Percentiles rank a stretch among this genome's conserved stretches.
Evolutionary conservation across 148 eudicot genomes (phyloP).

Genomic region (Suaeda aralocaspica): DNA sequence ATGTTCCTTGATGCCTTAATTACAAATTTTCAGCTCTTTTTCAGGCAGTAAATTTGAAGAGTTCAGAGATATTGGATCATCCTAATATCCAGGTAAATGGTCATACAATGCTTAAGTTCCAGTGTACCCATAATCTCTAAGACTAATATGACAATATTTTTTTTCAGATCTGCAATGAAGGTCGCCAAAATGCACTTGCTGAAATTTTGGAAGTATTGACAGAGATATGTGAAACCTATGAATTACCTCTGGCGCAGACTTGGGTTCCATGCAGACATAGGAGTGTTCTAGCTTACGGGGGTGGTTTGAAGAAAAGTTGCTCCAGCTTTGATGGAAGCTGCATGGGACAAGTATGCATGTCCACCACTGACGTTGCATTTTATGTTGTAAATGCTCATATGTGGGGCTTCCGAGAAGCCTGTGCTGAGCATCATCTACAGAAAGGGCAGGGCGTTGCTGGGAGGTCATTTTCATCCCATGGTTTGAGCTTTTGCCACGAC

Average conservation of each 20-base stretch:
- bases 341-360: constrained; percentile 92
- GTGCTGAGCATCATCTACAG: constrained; percentile 90
- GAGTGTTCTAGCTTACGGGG: constrained; percentile 74
- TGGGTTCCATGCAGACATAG: constrained; percentile 95
- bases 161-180: constrained; percentile 80
- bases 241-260: constrained; percentile 90
- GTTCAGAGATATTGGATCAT: constrained; percentile 78
- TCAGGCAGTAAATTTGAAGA: constrained; percentile 92
- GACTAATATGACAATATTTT: constrained; percentile 20
- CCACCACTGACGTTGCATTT: constrained; percentile 83
- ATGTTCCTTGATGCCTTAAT: constrained; percentile 24
- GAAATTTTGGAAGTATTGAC: constrained; percentile 84
- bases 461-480: constrained; percentile 60
- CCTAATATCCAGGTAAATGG: constrained; percentile 61
- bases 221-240: constrained; percentile 77
- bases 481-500: constrained; percentile 67
- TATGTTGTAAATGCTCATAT: constrained; percentile 83
- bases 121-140: constrained; percentile 10
- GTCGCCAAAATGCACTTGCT: constrained; percentile 82
- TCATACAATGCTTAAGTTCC: constrained; percentile 6
- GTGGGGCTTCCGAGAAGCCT: constrained; percentile 97
- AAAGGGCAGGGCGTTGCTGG: constrained; percentile 96
- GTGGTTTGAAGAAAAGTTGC: constrained; percentile 78
- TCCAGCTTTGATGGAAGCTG: constrained; percentile 92
- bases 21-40: constrained; percentile 30